phyloP scores from a whole-genome alignment of 2,329 filamentous ascomycete species.

The Colletotrichum limetticola region DNA sequence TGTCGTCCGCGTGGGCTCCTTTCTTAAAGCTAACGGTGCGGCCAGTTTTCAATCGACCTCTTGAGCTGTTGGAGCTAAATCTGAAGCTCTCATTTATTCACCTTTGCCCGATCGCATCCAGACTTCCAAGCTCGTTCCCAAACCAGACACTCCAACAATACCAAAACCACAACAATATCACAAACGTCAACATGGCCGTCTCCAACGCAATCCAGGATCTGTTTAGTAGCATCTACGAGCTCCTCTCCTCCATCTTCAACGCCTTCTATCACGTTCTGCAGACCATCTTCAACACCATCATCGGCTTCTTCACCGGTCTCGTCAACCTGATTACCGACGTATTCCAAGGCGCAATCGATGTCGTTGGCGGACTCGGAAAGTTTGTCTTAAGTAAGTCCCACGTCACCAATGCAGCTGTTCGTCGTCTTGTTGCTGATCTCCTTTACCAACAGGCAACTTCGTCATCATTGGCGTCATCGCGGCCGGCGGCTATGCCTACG shows the following conservation, averaged over 20 bases:
- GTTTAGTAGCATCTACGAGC: constrained; percentile 54
- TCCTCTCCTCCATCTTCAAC: constrained; percentile 49
- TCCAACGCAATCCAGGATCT: constrained; percentile 49
- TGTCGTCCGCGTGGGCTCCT: constrained; percentile 7
- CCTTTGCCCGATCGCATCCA: background rate
- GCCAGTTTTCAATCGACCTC: background rate
- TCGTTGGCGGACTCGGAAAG: constrained; percentile 51
- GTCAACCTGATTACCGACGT: constrained; percentile 49
- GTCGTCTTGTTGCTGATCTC: background rate
- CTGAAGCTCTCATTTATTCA: background rate
- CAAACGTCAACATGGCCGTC: constrained; percentile 45
- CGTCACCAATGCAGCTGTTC: background rate
- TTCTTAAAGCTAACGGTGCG: constrained; percentile 2
- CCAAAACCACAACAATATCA: background rate
- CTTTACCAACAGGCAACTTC: constrained; percentile 45
- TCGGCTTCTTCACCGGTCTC: constrained; percentile 50
- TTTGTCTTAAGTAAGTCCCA: constrained; percentile 49
- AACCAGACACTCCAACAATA: background rate
- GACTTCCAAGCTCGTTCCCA: background rate
- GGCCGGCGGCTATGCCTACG: constrained; percentile 44
- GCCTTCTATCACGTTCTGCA: constrained; percentile 48
- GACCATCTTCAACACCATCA: constrained; percentile 45
- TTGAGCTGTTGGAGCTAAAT: background rate
- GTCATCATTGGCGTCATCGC: constrained; percentile 47
- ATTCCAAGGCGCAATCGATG: constrained; percentile 47